Percentiles rank a stretch among this genome's conserved stretches.
These are phyloP conservation scores for Cryptococcus jaspeensis DNA, from an alignment of 1,284 basidiomycete species.

Conservation along the genomic window DNA sequence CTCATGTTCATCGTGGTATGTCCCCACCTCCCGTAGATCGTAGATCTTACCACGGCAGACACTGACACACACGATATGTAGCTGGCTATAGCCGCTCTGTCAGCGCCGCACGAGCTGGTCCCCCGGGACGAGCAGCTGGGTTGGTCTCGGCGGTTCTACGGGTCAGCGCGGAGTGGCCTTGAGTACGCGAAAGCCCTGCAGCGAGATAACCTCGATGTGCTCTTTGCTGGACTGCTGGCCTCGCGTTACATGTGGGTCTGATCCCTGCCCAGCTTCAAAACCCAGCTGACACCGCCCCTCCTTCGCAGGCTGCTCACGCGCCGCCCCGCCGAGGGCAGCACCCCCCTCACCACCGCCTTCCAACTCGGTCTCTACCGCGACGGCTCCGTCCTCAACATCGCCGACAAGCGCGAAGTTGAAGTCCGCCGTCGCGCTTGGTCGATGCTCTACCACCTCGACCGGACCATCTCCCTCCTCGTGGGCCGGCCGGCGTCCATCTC, in stretches of 20 bases:
- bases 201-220: constrained; percentile 52
- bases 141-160: constrained; percentile 52
- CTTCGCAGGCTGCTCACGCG: constrained; percentile 46
- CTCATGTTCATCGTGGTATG: constrained; percentile 53
- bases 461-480: constrained; percentile 52
- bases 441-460: constrained; percentile 51
- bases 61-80: constrained; percentile 11
- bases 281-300: constrained; percentile 5
- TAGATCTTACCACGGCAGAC: background rate
- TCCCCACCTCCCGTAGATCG: constrained; percentile 1
- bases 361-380: constrained; percentile 53
- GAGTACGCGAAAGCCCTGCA: constrained; percentile 53
- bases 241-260: constrained; percentile 50
- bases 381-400: constrained; percentile 50
- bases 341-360: constrained; percentile 52
- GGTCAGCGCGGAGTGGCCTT: constrained; percentile 47
- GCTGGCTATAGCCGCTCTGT: constrained; percentile 52
- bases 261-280: background rate
- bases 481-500: constrained; percentile 52
- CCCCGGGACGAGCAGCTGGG: constrained; percentile 44
- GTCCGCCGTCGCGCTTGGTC: constrained; percentile 52
- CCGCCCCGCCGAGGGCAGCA: constrained; percentile 52
- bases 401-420: constrained; percentile 52
- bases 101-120: constrained; percentile 48
- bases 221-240: constrained; percentile 51